Evolutionary conservation across 345 rosid species (phyloP).

Genomic region (Aquilaria sinensis): DNA sequence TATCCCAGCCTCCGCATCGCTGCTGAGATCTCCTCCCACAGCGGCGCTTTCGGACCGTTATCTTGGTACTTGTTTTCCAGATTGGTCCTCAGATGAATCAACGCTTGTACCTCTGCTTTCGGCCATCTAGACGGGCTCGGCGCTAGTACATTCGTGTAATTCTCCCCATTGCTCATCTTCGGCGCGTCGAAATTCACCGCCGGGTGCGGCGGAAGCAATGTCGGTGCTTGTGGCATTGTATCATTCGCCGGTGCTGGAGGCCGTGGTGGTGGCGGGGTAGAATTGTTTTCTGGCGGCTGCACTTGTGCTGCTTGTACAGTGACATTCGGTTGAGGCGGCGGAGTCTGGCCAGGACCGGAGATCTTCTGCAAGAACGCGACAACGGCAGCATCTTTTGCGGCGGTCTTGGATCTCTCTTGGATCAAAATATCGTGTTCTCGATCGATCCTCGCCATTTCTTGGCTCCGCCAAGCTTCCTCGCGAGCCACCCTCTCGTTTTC

Average conservation of each 20-base stretch:
- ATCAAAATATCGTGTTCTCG: conserved; percentile 36
- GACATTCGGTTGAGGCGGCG: conserved; percentile 7
- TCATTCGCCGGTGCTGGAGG: not conserved
- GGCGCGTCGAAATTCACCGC: not conserved
- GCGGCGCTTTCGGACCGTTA: conserved; percentile 54
- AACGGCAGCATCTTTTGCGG: conserved; percentile 38
- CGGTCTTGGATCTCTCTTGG: conserved; percentile 36
- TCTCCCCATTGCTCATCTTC: conserved; percentile 9
- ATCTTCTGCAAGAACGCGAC: conserved; percentile 42
- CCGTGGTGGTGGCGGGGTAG: conserved; percentile 1
- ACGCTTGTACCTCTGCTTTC: conserved; percentile 50
- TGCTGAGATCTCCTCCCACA: conserved; percentile 62
- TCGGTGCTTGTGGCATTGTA: not conserved
- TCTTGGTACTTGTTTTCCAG: conserved; percentile 47
- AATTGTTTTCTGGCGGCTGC: not conserved
- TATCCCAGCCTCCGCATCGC: conserved; percentile 53
- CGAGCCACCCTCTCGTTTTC: conserved; percentile 31
- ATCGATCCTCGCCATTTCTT: conserved; percentile 39
- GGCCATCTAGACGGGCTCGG: conserved; percentile 61
- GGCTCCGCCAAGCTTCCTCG: conserved; percentile 44
- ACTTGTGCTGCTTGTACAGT: conserved; percentile 2
- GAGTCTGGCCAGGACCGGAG: conserved; percentile 14
- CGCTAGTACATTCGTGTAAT: not conserved
- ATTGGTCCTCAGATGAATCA: conserved; percentile 37
- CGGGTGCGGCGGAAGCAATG: conserved; percentile 12